Evolutionary conservation across 768 basidiomycete species (phyloP).

Genomic region (Antrodiella citrinella): DNA sequence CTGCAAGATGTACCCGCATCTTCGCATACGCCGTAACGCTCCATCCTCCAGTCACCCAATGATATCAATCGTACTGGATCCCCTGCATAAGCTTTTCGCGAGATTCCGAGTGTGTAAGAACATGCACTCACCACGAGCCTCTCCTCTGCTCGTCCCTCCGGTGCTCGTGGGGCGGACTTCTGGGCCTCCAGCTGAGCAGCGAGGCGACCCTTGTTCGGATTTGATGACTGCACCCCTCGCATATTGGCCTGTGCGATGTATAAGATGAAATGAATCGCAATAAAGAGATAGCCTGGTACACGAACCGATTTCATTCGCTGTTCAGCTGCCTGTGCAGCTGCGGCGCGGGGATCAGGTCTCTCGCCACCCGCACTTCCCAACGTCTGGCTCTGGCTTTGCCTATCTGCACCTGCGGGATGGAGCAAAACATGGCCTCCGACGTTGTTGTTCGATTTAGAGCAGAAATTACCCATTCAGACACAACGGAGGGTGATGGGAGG

Average conservation of each 20-base stretch:
- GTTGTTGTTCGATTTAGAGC: constrained; percentile 26
- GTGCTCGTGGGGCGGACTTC: constrained; percentile 27
- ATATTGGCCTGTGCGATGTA: constrained; percentile 28
- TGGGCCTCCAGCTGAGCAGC: constrained; percentile 34
- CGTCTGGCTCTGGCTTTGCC: not conserved
- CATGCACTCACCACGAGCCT: constrained; percentile 35
- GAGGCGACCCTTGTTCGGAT: constrained; percentile 38
- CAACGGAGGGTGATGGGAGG: not conserved
- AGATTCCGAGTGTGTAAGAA: not conserved
- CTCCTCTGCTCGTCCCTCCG: constrained; percentile 33
- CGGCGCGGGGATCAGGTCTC: constrained; percentile 21
- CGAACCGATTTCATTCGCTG: constrained; percentile 25
- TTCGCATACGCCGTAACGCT: too few species aligned
- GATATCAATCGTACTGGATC: not conserved
- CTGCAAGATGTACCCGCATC: not conserved
- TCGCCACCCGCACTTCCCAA: constrained; percentile 6
- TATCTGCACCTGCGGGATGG: constrained; percentile 1
- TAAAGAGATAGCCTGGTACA: constrained; percentile 6
- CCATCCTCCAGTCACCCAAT: not conserved
- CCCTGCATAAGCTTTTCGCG: not conserved
- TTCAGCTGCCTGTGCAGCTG: constrained; percentile 30
- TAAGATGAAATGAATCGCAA: constrained; percentile 5
- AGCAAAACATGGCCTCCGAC: constrained; percentile 25
- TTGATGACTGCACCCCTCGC: constrained; percentile 35
- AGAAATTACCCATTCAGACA: constrained; percentile 26